Evolutionary conservation across 306 rosid species (phyloP).

Genomic region (Herpetospermum pedunculosum): DNA sequence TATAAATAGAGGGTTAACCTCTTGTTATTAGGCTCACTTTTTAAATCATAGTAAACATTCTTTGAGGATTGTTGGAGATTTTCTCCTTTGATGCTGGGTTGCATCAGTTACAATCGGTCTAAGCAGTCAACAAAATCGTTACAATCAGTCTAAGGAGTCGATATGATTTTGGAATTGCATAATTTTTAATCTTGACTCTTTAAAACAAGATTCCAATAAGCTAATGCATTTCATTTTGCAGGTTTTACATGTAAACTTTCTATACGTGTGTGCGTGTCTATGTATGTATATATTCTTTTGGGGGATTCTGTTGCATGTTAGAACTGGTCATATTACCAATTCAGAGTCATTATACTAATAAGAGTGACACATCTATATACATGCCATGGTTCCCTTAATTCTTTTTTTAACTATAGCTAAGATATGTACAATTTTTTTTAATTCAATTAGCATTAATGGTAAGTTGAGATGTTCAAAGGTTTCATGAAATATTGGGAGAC

Average conservation of each 20-base stretch:
- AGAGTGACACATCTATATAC: neutral
- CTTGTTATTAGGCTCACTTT: no score
- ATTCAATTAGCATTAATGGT: neutral
- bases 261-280: no score
- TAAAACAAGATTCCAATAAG: neutral
- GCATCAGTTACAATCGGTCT: no score
- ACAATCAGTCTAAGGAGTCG: neutral
- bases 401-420: neutral
- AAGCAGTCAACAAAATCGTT: no score
- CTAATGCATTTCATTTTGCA: neutral
- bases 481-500: neutral
- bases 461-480: neutral
- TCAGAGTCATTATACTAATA: neutral
- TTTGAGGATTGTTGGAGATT: no score
- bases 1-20: no score
- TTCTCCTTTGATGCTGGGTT: no score
- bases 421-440: no score
- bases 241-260: neutral
- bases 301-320: neutral
- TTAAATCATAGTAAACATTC: no score
- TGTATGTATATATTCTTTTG: no score
- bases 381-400: neutral
- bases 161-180: neutral
- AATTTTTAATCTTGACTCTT: neutral
- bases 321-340: neutral